A percentile compares a stretch with the other conserved stretches of the same genome.
phyloP scores from a whole-genome alignment of 805 yeast species.

The Starmerella tilneyi region DNA sequence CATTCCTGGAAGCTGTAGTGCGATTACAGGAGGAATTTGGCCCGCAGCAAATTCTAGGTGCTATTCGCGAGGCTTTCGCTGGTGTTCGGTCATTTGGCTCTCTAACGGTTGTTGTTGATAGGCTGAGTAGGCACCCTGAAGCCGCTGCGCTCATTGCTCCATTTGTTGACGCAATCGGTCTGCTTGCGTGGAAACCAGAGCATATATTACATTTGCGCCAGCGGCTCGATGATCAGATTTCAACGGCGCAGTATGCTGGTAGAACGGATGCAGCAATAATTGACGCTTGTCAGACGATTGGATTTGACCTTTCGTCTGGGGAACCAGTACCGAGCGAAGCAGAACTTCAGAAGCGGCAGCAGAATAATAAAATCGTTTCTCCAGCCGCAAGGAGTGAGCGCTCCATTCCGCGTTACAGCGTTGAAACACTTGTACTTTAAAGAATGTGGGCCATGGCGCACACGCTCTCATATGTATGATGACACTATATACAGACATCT shows the following conservation, averaged over 20 bases:
- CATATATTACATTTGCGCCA: conserved; percentile 39
- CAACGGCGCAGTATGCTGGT: conserved; percentile 27
- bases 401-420: conserved; percentile 28
- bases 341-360: conserved; percentile 22
- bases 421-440: conserved; percentile 28
- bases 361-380: conserved; percentile 13
- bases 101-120: conserved; percentile 33
- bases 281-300: conserved; percentile 26
- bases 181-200: conserved; percentile 52
- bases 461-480: no score
- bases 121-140: conserved; percentile 39
- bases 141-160: conserved; percentile 56
- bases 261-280: conserved; percentile 24
- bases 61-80: conserved; percentile 26
- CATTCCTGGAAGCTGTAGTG: conserved; percentile 55
- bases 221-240: conserved; percentile 41
- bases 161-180: conserved; percentile 62
- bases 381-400: conserved; percentile 6
- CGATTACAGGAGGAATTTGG: conserved; percentile 61
- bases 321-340: conserved; percentile 8
- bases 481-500: not conserved
- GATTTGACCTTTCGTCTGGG: conserved; percentile 18
- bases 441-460: no score
- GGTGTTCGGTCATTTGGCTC: conserved; percentile 17
- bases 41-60: conserved; percentile 32